phyloP scores from a whole-genome alignment of 2,329 filamentous ascomycete genomes.

The Pyrenochaeta sp. region DNA sequence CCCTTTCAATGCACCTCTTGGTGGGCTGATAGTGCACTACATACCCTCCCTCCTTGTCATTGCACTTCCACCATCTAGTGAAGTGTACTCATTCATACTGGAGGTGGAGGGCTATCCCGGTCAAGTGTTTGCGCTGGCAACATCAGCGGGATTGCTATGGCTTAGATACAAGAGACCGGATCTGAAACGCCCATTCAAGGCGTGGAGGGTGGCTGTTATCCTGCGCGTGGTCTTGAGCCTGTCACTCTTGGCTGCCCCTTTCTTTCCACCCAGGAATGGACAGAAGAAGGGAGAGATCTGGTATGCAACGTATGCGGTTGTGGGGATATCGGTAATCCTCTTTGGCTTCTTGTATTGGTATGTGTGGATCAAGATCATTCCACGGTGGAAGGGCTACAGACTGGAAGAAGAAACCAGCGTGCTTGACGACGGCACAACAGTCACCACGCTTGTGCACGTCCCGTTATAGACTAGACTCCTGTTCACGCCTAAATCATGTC shows the following conservation, averaged over 20 bases:
- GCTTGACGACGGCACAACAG: constrained; percentile 71
- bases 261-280: constrained; percentile 63
- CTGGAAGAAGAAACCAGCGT: constrained; percentile 69
- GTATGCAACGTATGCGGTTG: constrained; percentile 63
- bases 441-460: constrained; percentile 64
- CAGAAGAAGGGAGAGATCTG: constrained; percentile 48
- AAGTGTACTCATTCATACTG: constrained; percentile 76
- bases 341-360: constrained; percentile 74
- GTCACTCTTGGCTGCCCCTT: constrained; percentile 66
- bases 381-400: constrained; percentile 65
- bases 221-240: constrained; percentile 64
- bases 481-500: neutral
- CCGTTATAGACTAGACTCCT: constrained; percentile 13
- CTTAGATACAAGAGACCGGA: constrained; percentile 68
- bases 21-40: constrained; percentile 73
- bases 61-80: constrained; percentile 67
- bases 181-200: constrained; percentile 69
- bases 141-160: constrained; percentile 66
- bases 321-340: constrained; percentile 61
- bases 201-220: constrained; percentile 68
- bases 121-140: constrained; percentile 67
- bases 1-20: constrained; percentile 73
- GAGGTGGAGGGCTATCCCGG: constrained; percentile 75
- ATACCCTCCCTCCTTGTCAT: constrained; percentile 74
- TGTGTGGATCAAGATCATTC: constrained; percentile 69